Evolutionary conservation across 192 early-diverging fungal species (phyloP).

Genomic region (Gamsiella multidivaricata): DNA sequence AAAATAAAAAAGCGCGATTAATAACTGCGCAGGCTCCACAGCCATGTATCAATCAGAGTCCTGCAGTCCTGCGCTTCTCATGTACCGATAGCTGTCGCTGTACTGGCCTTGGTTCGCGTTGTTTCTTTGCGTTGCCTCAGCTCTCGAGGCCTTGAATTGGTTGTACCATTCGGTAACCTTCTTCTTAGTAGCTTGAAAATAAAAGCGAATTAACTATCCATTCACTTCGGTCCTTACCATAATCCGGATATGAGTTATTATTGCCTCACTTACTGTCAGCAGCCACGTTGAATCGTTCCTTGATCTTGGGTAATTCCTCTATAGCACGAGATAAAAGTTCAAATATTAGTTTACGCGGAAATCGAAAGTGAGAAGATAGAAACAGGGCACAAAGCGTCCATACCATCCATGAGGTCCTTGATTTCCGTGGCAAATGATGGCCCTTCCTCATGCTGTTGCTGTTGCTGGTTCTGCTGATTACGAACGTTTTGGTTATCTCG

Average conservation of each 20-base stretch:
- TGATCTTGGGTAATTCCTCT: slow-evolving; percentile 68
- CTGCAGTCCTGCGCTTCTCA: not conserved
- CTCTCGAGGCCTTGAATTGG: slow-evolving; percentile 55
- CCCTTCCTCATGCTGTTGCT: slow-evolving; percentile 52
- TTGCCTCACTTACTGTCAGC: slow-evolving; percentile 57
- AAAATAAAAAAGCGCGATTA: not conserved
- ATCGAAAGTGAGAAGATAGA: not conserved
- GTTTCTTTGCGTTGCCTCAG: slow-evolving; percentile 37
- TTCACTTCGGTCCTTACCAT: not conserved
- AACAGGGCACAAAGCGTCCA: not conserved
- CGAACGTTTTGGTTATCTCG: slow-evolving; percentile 31
- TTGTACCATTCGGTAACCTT: slow-evolving; percentile 69
- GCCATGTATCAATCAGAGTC: too few species aligned
- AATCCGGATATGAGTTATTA: not conserved
- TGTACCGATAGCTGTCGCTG: slow-evolving; percentile 18
- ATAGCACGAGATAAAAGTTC: not conserved
- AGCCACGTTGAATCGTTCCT: slow-evolving; percentile 65
- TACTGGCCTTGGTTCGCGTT: slow-evolving; percentile 10
- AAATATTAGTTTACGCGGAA: slow-evolving; percentile 1
- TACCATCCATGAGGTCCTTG: slow-evolving; percentile 57
- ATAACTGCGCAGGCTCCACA: not conserved
- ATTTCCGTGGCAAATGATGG: slow-evolving; percentile 42
- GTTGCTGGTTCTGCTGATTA: slow-evolving; percentile 50
- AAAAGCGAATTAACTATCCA: not conserved
- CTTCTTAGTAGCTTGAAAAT: slow-evolving; percentile 63